Evolutionary conservation across 352 stramenopile species (phyloP).

Genomic region (Thalassiosira allenii): DNA sequence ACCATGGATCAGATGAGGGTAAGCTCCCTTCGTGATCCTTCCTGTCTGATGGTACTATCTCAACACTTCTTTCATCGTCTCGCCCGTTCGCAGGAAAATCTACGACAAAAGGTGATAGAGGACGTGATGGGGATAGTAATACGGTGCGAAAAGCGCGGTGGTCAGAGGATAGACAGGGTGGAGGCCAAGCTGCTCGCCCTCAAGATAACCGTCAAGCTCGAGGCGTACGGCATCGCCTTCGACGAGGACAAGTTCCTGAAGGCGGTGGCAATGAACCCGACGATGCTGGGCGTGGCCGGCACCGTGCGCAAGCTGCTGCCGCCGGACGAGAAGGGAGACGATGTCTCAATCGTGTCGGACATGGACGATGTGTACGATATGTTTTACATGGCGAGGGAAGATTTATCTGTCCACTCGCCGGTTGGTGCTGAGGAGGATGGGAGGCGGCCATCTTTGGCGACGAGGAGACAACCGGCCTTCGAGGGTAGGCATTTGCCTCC

Average conservation of each 20-base stretch:
- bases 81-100: constrained; percentile 35
- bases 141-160: neutral
- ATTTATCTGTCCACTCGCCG: constrained; percentile 3
- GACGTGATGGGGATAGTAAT: constrained; percentile 51
- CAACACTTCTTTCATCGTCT: neutral
- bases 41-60: constrained; percentile 7
- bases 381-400: constrained; percentile 43
- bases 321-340: constrained; percentile 1
- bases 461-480: too few relatives aligned
- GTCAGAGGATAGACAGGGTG: constrained; percentile 35
- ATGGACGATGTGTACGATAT: constrained; percentile 59
- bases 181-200: constrained; percentile 49
- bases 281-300: constrained; percentile 24
- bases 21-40: constrained; percentile 2
- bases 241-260: constrained; percentile 58
- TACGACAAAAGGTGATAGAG: constrained; percentile 54
- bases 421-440: too few relatives aligned
- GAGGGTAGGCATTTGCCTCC: too few relatives aligned
- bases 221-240: constrained; percentile 51
- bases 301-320: constrained; percentile 47
- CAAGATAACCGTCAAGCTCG: constrained; percentile 60
- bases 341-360: constrained; percentile 31
- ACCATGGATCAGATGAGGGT: constrained; percentile 54
- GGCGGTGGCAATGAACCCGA: constrained; percentile 43
- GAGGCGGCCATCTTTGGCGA: too few relatives aligned